Evolutionary conservation across 2,329 filamentous ascomycete genomes (phyloP), one percentile per base, ranked within the genome.

Genomic region (Orbilia brochopaga): DNA sequence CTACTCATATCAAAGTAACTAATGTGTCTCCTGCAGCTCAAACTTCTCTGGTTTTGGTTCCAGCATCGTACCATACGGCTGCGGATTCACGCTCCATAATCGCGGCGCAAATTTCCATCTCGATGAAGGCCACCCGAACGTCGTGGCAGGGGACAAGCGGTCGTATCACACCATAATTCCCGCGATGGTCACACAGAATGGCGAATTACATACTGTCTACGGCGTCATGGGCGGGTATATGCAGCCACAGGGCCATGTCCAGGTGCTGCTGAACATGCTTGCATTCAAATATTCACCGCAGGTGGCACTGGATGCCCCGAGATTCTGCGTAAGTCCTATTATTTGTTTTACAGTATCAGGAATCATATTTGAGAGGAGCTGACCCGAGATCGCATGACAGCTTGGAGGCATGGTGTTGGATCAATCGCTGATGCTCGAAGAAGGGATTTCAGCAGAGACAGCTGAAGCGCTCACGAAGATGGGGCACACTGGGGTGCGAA

Each of bases 81-180:
- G 91, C 79, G 93, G 93, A 6, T 97, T 97, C 81, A 93, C 91
- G 0, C 85, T 99, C 19, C 94, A 99, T 79, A 97, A 96, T 82
- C 90, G 94, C 1, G 94, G 90, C 6, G 87, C 89, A 42, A 94
- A 93, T 79, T 97, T 99, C 80, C 86, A 84, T 0, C 84, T 99
- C 0, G 79, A 83, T 0, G 81, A 81, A 0, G 92, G 96, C 77
- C 91, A 92, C 0, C 75, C 75, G 0, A 97, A 97, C 78, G 84
- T 83, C 19, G 83, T 96, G 13, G 90, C 86, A 6, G 90, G 92
- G 0, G 83, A 87, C 35, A 97, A 97, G 82, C 81, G 94, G 51
- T 94, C 94, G 0, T 99, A 97, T 80, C 94, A 97, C 80, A 99
- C 94, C 60, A 97, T 99, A 79, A 99, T 99, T 76, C 93, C 94